Evolutionary conservation across 176 grass and related monocot species (phyloP), one percentile per base, ranked within the genome.

Genomic region (Oryza meyeriana): DNA sequence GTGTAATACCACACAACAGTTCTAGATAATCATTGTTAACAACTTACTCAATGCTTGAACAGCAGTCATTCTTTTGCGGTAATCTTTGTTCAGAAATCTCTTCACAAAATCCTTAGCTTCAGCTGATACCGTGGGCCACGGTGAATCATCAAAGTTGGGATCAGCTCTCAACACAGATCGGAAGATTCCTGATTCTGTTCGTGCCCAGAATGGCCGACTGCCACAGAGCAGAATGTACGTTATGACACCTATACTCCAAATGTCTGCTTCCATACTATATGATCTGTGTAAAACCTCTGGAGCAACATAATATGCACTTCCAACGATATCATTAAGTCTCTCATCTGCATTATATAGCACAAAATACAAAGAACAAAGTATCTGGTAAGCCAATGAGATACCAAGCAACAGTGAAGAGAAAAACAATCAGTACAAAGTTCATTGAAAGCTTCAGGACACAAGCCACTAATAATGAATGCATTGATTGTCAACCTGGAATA

Each of bases 201-300:
- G 83, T 86, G 97, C 93, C 97, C 97, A 99, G 84, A 96, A 99
- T 81, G 97, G 97, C 55, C 97, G 79, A 84, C 93, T 95, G 58
- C 97, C 93, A 78, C 97, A 99, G 57, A 99, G 84, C 74, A 99
- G 65, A 73, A 99, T 99, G 69, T 99, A 99, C 35, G 97, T 94
- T 93, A 99, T 94, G 47, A 99, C 97, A 61, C 97, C 97, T 84
- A 99, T 94, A 84, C 97, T 99, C 97, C 97, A 99, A 52, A 99
- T 91, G 74, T 99, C 97, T 34, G 97, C 97, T 81, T 99, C 97
- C 74, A 88, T 94, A 86, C 91, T 95, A 78, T 99, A 99, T 52
- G 97, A 99, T 90, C 97, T 99, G 75, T 99, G 97, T 62, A 96
- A 83, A 75, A 99, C 97, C 72, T 99, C 97, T 61, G 97, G 93